Base-by-base conservation (phyloP, 2,329 filamentous ascomycete species). In the Albifimbria verrucaria region DNA sequence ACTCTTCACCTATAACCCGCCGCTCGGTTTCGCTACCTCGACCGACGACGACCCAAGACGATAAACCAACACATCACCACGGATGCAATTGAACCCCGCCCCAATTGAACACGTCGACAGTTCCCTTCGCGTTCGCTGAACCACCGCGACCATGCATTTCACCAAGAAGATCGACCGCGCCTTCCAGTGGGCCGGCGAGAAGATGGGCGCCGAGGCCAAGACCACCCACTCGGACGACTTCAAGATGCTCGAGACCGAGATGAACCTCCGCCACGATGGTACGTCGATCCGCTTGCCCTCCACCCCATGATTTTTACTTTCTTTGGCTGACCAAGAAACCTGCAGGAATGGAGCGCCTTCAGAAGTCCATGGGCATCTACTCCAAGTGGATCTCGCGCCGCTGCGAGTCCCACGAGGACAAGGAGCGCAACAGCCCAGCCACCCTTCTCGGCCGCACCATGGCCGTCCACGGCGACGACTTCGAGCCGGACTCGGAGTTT, bases 101-200 rank as follows among this genome's bases (percentile, higher is more conserved):
- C n/a, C n/a, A n/a, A n/a, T n/a, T n/a, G n/a, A n/a, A n/a, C n/a
- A n/a, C n/a, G n/a, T n/a, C n/a, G n/a, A n/a, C n/a, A 43, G 11
- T 20, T 36, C 36, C 18, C 15, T 12, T 17, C 11, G 18, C 32
- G 32, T 12, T 17, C 32, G 12, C 12, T 39, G 32, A 39, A 44
- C 53, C 49, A 45, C 51, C 55, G 54, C 46, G 57, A 68, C 43
- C 28, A 83, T 83, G 80, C 74, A 78, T 62, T 76, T 84, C 64
- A 80, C 77, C 73, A 96, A 96, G 80, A 96, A 95, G 71, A 85
- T 97, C 69, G 93, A 92, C 75, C 88, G 93, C 67, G 87, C 96
- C 78, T 95, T 93, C 78, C 93, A 97, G 87, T 97, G 93, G 93
- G 91, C 92, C 36, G 91, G 91, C 62, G 93, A 97, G 77, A 90